Base-by-base conservation (phyloP, 345 rosid genomes). In the Litchi chinensis region DNA sequence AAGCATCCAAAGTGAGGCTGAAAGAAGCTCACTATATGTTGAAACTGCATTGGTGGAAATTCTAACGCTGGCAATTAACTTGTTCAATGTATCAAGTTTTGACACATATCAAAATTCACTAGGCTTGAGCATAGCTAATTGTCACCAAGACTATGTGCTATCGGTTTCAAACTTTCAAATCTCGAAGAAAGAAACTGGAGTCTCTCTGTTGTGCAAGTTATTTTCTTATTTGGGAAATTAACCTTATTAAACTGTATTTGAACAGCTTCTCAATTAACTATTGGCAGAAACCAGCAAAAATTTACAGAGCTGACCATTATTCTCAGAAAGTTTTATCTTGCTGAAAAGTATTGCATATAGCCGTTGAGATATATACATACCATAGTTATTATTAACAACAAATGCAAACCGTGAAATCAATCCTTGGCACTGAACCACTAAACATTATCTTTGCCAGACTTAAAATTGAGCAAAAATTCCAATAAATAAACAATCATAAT, bases 121-220 rank as follows among this genome's bases (percentile, higher is more conserved):
- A 70, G 40, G n/a, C 39, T 70, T 46, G 73, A 44, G 32, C 59
- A 16, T 22, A 70, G 22, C 73, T 46, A 70, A 70, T 70, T 21
- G 24, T 46, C 19, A 21, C 28, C 10, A 21, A 70, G 22, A 70
- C 59, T 46, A 6, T 46, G 54, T 46, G 37, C 57, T 48, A 48
- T 48, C 16, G 4, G 28, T 22, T 46, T 12, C 39, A 22, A 11
- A 40, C 37, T 32, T 32, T 32, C 37, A 32, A 32, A 32, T 12
- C 57, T 59, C 16, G 4, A 43, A 16, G 12, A 48, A 76, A 46
- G 46, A 6, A 44, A 43, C 3, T 65, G 16, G 37, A 32, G 37
- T 32, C 37, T 32, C 37, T 32, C 37, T 32, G 37, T 32, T 32
- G 37, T 32, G 37, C 37, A 32, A 32, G 37, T 32, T 32, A 32